Percentiles rank a stretch among this genome's conserved stretches.
Evolutionary conservation across 169 alveolate genomes (phyloP).

Genomic region (Ichthyophthirius multifiliis): DNA sequence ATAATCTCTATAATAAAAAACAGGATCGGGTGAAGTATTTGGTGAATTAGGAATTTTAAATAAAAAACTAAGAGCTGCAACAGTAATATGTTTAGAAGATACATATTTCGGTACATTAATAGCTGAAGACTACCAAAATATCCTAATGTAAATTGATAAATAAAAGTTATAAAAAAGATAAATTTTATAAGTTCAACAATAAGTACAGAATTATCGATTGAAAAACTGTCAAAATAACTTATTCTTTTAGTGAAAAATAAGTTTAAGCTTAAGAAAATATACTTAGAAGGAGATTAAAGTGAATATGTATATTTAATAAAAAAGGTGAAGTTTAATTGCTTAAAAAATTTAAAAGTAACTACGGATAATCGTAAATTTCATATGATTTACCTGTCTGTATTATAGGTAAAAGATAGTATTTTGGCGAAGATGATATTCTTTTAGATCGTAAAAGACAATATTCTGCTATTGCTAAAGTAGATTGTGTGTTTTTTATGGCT

Average conservation of each 20-base stretch:
- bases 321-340: not conserved
- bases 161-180: not conserved
- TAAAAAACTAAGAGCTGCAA: not conserved
- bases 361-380: not conserved
- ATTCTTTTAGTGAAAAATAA: not conserved
- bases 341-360: not conserved
- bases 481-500: too few species aligned
- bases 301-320: not conserved
- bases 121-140: not conserved
- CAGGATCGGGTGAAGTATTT: slow-evolving; percentile 13
- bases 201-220: not conserved
- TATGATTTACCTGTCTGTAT: not conserved
- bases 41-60: not conserved
- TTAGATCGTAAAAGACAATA: not conserved
- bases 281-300: not conserved
- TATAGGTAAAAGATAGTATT: not conserved
- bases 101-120: not conserved
- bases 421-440: not conserved
- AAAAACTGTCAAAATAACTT: not conserved
- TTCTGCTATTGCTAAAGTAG: not conserved
- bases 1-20: too few species aligned
- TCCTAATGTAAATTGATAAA: not conserved
- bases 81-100: not conserved
- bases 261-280: not conserved
- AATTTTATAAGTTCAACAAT: not conserved